Base-by-base conservation (phyloP, 805 yeast species). In the Kluyveromyces siamensis region DNA sequence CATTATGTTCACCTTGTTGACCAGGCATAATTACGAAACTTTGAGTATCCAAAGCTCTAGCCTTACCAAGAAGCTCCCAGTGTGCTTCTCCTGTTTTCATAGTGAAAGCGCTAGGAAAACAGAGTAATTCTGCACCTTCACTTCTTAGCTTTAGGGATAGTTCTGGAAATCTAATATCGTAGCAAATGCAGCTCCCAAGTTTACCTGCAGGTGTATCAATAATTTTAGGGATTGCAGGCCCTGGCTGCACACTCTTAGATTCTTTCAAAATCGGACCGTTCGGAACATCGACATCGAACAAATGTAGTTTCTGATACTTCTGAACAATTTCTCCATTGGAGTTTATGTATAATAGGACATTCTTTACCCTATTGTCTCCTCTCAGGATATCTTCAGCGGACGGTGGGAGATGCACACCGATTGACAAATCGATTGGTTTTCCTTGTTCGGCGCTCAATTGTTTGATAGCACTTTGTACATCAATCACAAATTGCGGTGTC, bases 71-170 rank as follows among this genome's bases (percentile, higher is more conserved):
- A 1, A 78, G 64, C 47, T 80, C 80, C 96, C 97, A 91, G 60
- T 91, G 99, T 1, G 91, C 87, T 46, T 80, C 80, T 1, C 99
- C 99, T 0, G 98, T 91, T 53, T 82, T 81, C 61, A 85, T 77
- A 0, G 96, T 93, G 73, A 95, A 93, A 0, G 98, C 98, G 25
- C 95, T 83, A 0, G 99, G 98, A 57, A 72, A 91, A 2, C 91
- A 77, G 38, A 91, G 56, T 19, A 91, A 70, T 50, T 87, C 75
- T 1, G 96, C 95, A 2, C 96, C 96, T 46, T 68, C 56, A 9
- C 77, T 61, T 46, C 96, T 69, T 36, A 86, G 66, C 39, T 81
- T 66, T 36, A 84, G 57, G 1, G 93, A 81, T 44, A 86, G 67
- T 61, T 89, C 96, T 0, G 96, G 95, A 61, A 88, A 87, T 53